phyloP scores from a whole-genome alignment of 129 eudicot genomes.

The Smallanthus sonchifolius region DNA sequence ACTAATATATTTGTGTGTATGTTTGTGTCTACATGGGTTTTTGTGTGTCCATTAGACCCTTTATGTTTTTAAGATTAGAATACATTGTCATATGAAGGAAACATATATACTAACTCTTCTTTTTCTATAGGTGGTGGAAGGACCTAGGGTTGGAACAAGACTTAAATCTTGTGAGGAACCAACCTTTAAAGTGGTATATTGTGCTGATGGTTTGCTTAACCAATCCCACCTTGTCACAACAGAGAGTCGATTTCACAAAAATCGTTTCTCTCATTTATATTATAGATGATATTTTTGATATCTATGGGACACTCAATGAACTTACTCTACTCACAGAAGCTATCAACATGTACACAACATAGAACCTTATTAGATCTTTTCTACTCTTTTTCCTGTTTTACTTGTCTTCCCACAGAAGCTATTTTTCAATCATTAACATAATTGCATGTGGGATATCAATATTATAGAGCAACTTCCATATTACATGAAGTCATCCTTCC shows the following conservation, averaged over 20 bases:
- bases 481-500: slow-evolving; percentile 46
- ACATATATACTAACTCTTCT: background rate
- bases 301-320: slow-evolving; percentile 42
- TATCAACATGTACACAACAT: slow-evolving; percentile 32
- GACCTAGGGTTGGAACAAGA: slow-evolving; percentile 31
- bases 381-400: background rate
- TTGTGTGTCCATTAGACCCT: too few species aligned
- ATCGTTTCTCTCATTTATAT: slow-evolving; percentile 41
- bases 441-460: slow-evolving; percentile 46
- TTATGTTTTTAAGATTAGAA: too few species aligned
- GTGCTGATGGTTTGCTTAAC: slow-evolving; percentile 45
- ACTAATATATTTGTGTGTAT: too few species aligned
- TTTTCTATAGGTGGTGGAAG: slow-evolving; percentile 50
- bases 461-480: slow-evolving; percentile 36
- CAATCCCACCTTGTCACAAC: slow-evolving; percentile 31
- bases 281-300: slow-evolving; percentile 58
- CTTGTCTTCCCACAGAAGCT: too few species aligned
- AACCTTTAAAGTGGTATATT: slow-evolving; percentile 61
- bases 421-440: background rate
- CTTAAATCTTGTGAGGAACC: slow-evolving; percentile 40
- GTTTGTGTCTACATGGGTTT: too few species aligned
- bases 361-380: background rate
- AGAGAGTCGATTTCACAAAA: slow-evolving; percentile 50
- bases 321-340: slow-evolving; percentile 49
- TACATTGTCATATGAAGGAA: too few species aligned